A percentile compares a stretch with the other conserved stretches of the same genome.
Evolutionary conservation across 495 filamentous ascomycete genomes (phyloP).

Genomic region (Xylaria longipes): DNA sequence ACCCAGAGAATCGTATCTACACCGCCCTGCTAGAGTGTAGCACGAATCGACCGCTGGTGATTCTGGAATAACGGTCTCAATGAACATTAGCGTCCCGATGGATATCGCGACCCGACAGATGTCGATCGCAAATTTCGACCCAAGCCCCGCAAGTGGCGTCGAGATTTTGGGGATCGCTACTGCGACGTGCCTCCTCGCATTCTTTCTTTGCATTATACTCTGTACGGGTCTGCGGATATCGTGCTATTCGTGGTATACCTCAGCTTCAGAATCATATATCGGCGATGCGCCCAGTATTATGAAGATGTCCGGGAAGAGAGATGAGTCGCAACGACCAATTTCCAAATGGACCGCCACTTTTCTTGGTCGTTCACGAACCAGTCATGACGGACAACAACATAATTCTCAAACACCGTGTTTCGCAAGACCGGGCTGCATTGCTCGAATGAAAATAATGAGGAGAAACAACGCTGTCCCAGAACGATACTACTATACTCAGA

Average conservation of each 20-base stretch:
- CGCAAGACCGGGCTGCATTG: background rate
- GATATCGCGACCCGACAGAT: slow-evolving; percentile 3
- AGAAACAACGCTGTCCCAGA: background rate
- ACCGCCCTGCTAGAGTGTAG: background rate
- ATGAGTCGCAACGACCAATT: background rate
- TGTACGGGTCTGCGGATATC: background rate
- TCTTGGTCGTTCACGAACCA: background rate
- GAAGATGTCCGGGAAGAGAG: background rate
- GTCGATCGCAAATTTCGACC: background rate
- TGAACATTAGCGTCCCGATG: background rate
- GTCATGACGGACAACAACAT: background rate
- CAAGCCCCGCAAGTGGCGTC: slow-evolving; percentile 14
- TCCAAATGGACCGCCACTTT: background rate
- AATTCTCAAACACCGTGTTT: background rate
- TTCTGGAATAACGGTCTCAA: background rate
- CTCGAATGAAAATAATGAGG: background rate
- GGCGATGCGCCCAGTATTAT: background rate
- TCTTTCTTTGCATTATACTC: slow-evolving; percentile 18
- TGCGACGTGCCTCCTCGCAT: slow-evolving; percentile 21
- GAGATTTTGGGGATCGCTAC: slow-evolving; percentile 22
- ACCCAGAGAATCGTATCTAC: background rate
- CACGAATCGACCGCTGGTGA: background rate
- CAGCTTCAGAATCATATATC: background rate
- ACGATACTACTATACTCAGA: slow-evolving; percentile 15
- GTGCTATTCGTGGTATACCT: background rate